Evolutionary conservation across 2,329 filamentous ascomycete species (phyloP), one percentile per base, ranked within the genome.

Genomic region (Aureobasidium musti): DNA sequence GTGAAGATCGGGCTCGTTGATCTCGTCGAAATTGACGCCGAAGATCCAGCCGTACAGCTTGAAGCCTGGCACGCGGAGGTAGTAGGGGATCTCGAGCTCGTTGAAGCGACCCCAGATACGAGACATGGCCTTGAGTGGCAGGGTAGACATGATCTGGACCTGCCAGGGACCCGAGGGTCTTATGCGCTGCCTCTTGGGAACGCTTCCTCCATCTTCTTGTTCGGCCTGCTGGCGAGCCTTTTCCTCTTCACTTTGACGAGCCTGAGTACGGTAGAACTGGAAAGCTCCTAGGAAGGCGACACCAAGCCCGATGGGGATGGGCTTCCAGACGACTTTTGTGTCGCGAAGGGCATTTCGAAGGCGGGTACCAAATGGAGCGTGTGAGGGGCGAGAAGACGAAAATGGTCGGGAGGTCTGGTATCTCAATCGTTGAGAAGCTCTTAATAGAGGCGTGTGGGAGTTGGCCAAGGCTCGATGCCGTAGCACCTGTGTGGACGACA

Each of bases 61-160:
- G 81, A 97, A 97, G 17, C 93, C 93, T 1, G 93, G 92, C 0
- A 94, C 85, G 5, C 93, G 90, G 28, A 97, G 83, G 76, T 91
- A 92, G 79, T 95, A 94, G 0, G 93, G 93, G 43, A 97, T 90
- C 13, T 88, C 87, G 56, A 97, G 81, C 77, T 96, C 92, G 77
- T 97, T 97, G 82, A 97, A 96, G 61, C 84, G 86, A 43, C 93
- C 93, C 93, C 93, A 97, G 70, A 96, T 75, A 54, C 93, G 86
- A 39, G 92, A 97, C 52, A 97, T 84, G 41, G 91, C 92, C 80
- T 97, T 97, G 69, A 97, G 82, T 39, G 93, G 93, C 68, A 97
- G 81, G 1, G 92, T 96, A 8, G 92, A 96, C 90, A 97, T 96
- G 76, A 97, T 86, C 76, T 93, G 91, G 61, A 97, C 91, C 30